phyloP scores from a whole-genome alignment of 2,329 filamentous ascomycete species.

The Hypoxylon sp. region DNA sequence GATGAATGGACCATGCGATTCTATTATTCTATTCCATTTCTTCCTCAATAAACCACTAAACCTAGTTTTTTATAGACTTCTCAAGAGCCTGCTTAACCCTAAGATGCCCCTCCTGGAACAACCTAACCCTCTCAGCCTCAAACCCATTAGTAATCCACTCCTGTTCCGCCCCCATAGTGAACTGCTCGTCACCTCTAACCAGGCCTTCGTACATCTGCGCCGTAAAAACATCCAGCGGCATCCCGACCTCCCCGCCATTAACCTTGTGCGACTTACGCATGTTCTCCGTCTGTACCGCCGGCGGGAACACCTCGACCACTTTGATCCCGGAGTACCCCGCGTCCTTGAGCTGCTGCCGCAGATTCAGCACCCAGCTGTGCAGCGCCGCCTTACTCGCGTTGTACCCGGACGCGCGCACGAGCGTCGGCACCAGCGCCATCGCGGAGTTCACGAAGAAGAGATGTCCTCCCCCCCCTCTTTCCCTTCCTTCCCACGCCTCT shows the following conservation, averaged over 20 bases:
- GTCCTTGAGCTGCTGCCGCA: constrained; percentile 62
- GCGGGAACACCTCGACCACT: constrained; percentile 63
- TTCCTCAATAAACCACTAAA: background rate
- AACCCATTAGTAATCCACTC: constrained; percentile 48
- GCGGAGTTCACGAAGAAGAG: constrained; percentile 53
- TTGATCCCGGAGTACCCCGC: constrained; percentile 46
- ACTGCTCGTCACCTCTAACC: constrained; percentile 56
- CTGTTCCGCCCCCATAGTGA: constrained; percentile 56
- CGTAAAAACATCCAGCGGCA: constrained; percentile 63
- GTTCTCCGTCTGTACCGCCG: constrained; percentile 59
- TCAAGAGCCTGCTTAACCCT: constrained; percentile 39
- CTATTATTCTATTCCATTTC: background rate
- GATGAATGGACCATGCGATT: background rate
- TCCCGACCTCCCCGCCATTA: constrained; percentile 61
- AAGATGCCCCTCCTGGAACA: constrained; percentile 48
- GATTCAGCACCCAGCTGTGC: constrained; percentile 60
- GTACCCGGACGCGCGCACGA: constrained; percentile 62
- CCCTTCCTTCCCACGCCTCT: constrained; percentile 29
- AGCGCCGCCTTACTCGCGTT: constrained; percentile 66
- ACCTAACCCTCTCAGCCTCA: constrained; percentile 49
- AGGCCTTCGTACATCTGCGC: constrained; percentile 59
- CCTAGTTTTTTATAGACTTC: constrained; percentile 44
- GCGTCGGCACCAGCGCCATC: constrained; percentile 59
- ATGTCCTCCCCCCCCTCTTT: constrained; percentile 31
- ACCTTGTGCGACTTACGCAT: constrained; percentile 59